These are phyloP conservation scores for Cercophora sp. DNA, from an alignment of 495 filamentous ascomycete genomes.

Conservation along the genomic window DNA sequence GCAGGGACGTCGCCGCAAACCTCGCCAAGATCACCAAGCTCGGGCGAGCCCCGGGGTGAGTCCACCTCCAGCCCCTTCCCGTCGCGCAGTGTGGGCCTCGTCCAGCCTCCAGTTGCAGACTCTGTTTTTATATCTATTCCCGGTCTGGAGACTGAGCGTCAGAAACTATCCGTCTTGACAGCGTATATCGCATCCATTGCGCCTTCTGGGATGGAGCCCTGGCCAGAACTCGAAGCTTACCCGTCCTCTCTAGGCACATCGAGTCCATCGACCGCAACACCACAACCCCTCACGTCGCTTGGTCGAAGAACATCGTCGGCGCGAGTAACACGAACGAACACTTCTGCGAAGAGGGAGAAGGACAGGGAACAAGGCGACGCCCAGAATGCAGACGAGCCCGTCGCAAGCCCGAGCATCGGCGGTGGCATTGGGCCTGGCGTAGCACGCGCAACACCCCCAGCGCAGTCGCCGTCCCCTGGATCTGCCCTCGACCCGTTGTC, in stretches of 20 bases:
- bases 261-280: background rate
- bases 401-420: slow-evolving; percentile 5
- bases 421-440: background rate
- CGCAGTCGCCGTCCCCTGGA: slow-evolving; percentile 13
- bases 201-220: background rate
- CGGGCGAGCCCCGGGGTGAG: slow-evolving; percentile 18
- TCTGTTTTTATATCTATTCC: too few species aligned
- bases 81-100: background rate
- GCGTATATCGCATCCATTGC: background rate
- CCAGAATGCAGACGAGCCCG: slow-evolving; percentile 21
- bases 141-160: too few species aligned
- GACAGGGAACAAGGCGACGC: slow-evolving; percentile 13
- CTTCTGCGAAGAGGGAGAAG: slow-evolving; percentile 11
- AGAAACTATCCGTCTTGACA: background rate
- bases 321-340: slow-evolving; percentile 18
- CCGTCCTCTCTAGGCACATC: background rate
- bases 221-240: background rate
- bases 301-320: slow-evolving; percentile 8
- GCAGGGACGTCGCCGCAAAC: slow-evolving; percentile 7
- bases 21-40: slow-evolving; percentile 18
- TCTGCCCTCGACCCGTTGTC: slow-evolving; percentile 44
- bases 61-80: background rate
- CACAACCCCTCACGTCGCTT: slow-evolving; percentile 7
- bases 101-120: background rate
- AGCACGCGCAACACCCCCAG: slow-evolving; percentile 6